Percentiles rank a stretch among this genome's conserved stretches.
Conservation (phyloP, 2,329 filamentous ascomycete species). For the Diplodia sapinea region DNA sequence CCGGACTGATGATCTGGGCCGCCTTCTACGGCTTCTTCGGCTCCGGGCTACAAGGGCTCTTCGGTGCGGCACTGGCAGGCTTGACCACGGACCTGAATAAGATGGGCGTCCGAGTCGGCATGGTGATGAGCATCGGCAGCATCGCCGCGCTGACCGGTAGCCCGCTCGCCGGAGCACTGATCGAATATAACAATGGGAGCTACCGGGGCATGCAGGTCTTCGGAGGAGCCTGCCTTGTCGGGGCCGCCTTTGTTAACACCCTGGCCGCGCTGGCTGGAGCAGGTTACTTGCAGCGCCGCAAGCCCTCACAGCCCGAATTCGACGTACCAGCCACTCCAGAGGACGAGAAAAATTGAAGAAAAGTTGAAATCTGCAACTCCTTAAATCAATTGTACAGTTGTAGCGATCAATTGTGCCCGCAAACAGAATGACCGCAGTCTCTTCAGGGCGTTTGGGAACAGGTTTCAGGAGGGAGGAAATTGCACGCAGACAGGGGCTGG, state of each 20-base stretch:
- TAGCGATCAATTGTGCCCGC: not conserved
- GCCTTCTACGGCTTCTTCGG: constrained; percentile 54
- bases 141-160: constrained; percentile 54
- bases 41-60: constrained; percentile 54
- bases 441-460: not conserved
- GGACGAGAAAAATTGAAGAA: not conserved
- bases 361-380: not conserved
- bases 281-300: not conserved
- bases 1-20: constrained; percentile 35
- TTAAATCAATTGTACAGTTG: not conserved
- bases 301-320: not conserved
- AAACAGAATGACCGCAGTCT: not conserved
- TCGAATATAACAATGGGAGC: constrained; percentile 48
- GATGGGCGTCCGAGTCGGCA: constrained; percentile 55
- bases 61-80: constrained; percentile 51
- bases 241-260: constrained; percentile 13
- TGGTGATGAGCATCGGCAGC: constrained; percentile 55
- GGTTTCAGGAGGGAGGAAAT: not conserved
- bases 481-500: not conserved
- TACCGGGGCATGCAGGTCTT: constrained; percentile 52
- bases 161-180: constrained; percentile 55
- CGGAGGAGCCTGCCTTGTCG: constrained; percentile 8
- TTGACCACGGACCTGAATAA: constrained; percentile 56
- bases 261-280: constrained; percentile 5
- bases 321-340: not conserved